Percentiles rank a stretch among this genome's conserved stretches.
Evolutionary conservation across 345 rosid genomes (phyloP).

Genomic region (Moricandia arvensis): DNA sequence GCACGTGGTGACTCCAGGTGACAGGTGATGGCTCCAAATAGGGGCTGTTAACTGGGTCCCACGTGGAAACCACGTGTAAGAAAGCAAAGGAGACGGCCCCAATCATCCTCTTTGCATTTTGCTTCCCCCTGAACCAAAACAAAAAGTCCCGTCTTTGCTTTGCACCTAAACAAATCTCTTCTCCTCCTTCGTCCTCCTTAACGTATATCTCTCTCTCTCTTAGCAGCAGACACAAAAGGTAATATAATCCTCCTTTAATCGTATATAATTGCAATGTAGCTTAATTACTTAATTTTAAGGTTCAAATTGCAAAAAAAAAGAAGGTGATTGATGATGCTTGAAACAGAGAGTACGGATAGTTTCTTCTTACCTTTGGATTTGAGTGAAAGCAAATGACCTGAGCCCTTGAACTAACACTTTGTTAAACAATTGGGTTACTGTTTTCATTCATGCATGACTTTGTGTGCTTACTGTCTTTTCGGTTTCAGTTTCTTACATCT

Average conservation of each 20-base stretch:
- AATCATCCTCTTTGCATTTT: background rate
- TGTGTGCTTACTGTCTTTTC: too few species aligned
- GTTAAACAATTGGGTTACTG: background rate
- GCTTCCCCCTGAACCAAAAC: background rate
- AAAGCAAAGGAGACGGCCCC: background rate
- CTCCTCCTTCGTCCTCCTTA: background rate
- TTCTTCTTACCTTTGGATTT: background rate
- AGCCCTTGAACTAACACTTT: background rate
- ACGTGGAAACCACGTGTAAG: background rate
- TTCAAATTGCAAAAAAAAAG: background rate
- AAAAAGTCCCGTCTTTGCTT: background rate
- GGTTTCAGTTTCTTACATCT: too few species aligned
- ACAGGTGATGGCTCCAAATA: background rate
- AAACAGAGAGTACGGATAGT: background rate
- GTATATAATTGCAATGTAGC: background rate
- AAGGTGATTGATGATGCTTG: background rate
- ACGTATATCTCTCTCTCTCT: background rate
- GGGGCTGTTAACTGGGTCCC: background rate
- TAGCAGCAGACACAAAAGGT: background rate
- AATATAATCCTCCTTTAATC: background rate
- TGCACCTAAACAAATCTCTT: background rate
- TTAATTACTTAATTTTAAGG: background rate
- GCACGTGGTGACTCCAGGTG: background rate
- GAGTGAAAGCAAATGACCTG: background rate
- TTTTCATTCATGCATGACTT: background rate